Evolutionary conservation across 2,329 filamentous ascomycete species (phyloP).

Genomic region (Orbilia ellipsospora): DNA sequence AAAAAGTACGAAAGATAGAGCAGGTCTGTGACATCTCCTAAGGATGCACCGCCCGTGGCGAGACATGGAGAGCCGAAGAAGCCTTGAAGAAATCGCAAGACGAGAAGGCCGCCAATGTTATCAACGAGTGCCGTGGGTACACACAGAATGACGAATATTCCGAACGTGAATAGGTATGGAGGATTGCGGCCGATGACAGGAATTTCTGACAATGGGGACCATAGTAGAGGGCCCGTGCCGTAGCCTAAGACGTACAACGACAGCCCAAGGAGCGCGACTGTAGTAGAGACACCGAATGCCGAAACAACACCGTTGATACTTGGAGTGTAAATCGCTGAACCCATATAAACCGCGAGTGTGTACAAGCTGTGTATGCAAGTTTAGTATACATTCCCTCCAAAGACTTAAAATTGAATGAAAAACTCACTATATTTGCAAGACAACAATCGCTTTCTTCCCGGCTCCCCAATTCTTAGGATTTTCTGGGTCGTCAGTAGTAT

Average conservation of each 20-base stretch:
- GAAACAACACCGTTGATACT: conserved; percentile 66
- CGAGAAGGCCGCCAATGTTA: conserved; percentile 73
- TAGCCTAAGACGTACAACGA: conserved; percentile 74
- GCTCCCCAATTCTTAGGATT: conserved; percentile 70
- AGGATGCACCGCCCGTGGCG: conserved; percentile 69
- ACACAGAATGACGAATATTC: conserved; percentile 74
- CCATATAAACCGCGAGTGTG: conserved; percentile 71
- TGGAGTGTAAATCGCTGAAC: conserved; percentile 68
- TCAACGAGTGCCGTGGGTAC: conserved; percentile 73
- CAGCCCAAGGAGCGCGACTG: conserved; percentile 70
- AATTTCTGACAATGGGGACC: conserved; percentile 75
- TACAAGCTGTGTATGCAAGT: conserved; percentile 60
- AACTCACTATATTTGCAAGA: conserved; percentile 60
- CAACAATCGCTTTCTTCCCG: conserved; percentile 63
- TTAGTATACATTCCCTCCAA: conserved; percentile 1
- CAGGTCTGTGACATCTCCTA: conserved; percentile 69
- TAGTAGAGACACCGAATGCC: conserved; percentile 67
- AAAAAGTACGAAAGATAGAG: conserved; percentile 70
- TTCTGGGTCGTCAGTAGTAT: conserved; percentile 68
- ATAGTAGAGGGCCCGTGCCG: conserved; percentile 73
- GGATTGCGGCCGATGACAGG: conserved; percentile 74
- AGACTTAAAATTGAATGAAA: not conserved
- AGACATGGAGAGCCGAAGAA: conserved; percentile 75
- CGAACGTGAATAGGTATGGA: conserved; percentile 75
- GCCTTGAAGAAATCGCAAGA: conserved; percentile 73